Base-by-base conservation (phyloP, 2,329 filamentous ascomycete species). In the Gliomastix tumulicola region DNA sequence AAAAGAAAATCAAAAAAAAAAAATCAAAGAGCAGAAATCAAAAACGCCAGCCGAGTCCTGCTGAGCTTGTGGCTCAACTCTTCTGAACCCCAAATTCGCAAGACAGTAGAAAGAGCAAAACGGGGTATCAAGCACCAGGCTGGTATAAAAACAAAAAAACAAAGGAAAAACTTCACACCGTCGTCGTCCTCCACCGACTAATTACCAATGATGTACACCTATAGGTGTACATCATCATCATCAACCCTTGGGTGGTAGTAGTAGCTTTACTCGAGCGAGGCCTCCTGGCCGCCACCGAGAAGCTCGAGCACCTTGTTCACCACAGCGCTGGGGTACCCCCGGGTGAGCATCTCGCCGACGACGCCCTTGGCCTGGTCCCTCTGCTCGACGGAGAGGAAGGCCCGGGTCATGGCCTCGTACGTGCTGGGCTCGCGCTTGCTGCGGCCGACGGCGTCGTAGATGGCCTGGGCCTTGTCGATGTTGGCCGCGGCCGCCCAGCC, bases 331-430 rank as follows among this genome's bases (percentile, higher is more conserved):
- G 92, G 92, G 55, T 97, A 98, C 27, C 89, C 89, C 39, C 92
- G 78, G 32, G 79, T 81, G 23, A 96, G 71, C 76, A 96, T 96
- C 70, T 98, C 92, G 38, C 83, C 75, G 18, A 95, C 89, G 12
- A 95, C 83, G 10, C 55, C 63, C 63, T 88, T 80, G 27, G 92
- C 92, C 40, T 76, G 72, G 34, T 80, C 74, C 22, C 86, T 81
- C 55, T 94, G 79, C 55, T 94, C 87, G 4, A 84, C 83, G 10
- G 88, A 80, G 37, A 98, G 76, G 63, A 83, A 96, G 1, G 92
- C 92, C 32, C 92, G 77, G 6, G 89, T 95, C 92, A 98, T 98
- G 28, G 90, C 89, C 65, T 98, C 92, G 59, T 98, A 98, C 5
- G 92, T 98, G 68, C 88, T 96, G 4, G 92, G 92, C 67, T 98